Evolutionary conservation across 148 eudicot genomes (phyloP).

Genomic region (Fallopia convolvulus): DNA sequence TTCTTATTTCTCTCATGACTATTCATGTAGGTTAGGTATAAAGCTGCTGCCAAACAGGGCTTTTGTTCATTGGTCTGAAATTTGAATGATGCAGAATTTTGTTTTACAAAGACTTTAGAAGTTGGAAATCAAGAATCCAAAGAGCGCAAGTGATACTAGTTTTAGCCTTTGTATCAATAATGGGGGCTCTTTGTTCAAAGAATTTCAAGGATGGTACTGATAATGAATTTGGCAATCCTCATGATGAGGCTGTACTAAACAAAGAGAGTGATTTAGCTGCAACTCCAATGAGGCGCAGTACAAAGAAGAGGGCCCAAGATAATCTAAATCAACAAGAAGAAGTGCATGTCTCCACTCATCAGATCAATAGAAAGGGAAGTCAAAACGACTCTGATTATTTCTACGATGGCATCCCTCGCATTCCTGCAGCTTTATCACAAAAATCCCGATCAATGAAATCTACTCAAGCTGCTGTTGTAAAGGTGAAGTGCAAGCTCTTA

Average conservation of each 20-base stretch:
- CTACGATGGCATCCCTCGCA: conserved; percentile 85
- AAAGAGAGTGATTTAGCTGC: conserved; percentile 7
- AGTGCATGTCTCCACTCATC: background rate
- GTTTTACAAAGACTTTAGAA: background rate
- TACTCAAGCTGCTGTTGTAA: conserved; percentile 40
- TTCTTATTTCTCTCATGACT: background rate
- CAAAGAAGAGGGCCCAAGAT: background rate
- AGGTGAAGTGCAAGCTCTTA: conserved; percentile 26
- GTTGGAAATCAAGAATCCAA: background rate
- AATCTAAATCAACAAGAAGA: background rate
- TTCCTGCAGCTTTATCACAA: conserved; percentile 37
- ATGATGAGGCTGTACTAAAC: background rate
- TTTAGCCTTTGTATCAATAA: background rate
- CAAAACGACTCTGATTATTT: conserved; percentile 45
- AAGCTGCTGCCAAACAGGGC: background rate
- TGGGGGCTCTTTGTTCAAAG: conserved; percentile 15
- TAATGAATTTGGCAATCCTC: background rate
- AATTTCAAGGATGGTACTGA: background rate
- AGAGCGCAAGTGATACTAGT: background rate
- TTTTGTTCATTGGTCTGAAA: background rate
- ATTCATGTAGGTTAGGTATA: conserved; percentile 6
- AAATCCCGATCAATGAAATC: conserved; percentile 62
- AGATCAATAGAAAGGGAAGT: conserved; percentile 9
- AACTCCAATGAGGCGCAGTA: conserved; percentile 2
- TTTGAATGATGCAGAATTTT: conserved; percentile 3